Evolutionary conservation across 2,329 filamentous ascomycete species (phyloP), one percentile per base, ranked within the genome.

Genomic region (Fusarium solani-melongenae): DNA sequence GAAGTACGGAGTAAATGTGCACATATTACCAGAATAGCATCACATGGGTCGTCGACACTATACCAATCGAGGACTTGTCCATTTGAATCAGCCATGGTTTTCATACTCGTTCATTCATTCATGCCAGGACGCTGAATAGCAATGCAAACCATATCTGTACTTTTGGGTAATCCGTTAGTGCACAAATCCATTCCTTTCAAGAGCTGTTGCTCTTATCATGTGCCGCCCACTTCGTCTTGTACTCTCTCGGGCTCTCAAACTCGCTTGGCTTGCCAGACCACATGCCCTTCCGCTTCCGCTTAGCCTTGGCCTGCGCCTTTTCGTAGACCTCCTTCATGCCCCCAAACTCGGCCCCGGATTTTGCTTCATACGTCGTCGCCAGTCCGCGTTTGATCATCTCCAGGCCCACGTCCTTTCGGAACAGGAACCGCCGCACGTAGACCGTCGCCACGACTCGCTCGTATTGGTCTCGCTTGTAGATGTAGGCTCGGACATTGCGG

Each of bases 291-390:
- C 89, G 89, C 79, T 87, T 88, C 70, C 79, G 84, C 84, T 91
- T 94, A 5, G 94, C 93, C 81, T 85, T 86, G 55, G 86, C 87
- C 83, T 95, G 92, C 7, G 91, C 91, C 69, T 85, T 87, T 72
- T 90, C 88, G 80, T 96, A 96, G 68, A 87, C 82, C 56, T 86
- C 84, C 76, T 91, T 89, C 64, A 89, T 85, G 0, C 91, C 90
- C 27, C 96, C 96, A 86, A 96, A 99, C 80, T 98, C 96, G 22
- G 90, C 92, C 4, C 96, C 96, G 6, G 87, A 89, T 83, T 97
- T 98, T 31, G 94, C 96, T 84, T 98, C 96, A 81, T 98, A 99
- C 4, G 96, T 92, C 3, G 94, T 98, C 44, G 96, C 96, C 72
- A 97, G 84, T 0, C 96, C 96, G 24, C 85, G 88, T 83, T 91